phyloP scores from a whole-genome alignment of 1,284 basidiomycete genomes.

The Boletus semigastroideus region DNA sequence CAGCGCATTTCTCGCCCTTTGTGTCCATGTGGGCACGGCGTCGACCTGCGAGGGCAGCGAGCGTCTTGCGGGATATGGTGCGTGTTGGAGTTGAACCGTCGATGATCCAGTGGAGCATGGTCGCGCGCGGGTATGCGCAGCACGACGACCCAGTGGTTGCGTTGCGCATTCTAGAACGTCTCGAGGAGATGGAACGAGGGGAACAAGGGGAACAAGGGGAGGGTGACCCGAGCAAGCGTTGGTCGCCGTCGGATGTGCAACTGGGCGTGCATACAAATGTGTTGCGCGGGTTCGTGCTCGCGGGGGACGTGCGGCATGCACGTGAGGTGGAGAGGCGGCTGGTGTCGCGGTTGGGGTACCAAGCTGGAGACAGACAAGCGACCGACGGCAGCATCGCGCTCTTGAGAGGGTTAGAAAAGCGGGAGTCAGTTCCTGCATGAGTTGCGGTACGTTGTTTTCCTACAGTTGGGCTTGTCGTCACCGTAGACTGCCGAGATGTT shows the following conservation, averaged over 20 bases:
- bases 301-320: constrained; percentile 22
- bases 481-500: no score
- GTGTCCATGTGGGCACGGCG: constrained; percentile 20
- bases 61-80: constrained; percentile 38
- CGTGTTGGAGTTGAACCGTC: constrained; percentile 28
- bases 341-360: constrained; percentile 21
- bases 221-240: neutral
- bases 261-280: constrained; percentile 32
- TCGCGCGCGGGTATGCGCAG: constrained; percentile 19
- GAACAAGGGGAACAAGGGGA: no score
- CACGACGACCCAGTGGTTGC: constrained; percentile 19
- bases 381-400: constrained; percentile 27
- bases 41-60: constrained; percentile 15
- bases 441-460: no score
- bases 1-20: constrained; percentile 33
- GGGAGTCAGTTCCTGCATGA: neutral
- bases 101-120: constrained; percentile 27
- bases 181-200: constrained; percentile 9
- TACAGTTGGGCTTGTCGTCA: no score
- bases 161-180: constrained; percentile 25
- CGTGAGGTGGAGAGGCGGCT: constrained; percentile 28
- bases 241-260: constrained; percentile 7
- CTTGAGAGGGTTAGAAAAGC: constrained; percentile 21
- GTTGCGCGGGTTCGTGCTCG: constrained; percentile 31
- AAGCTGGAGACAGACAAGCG: constrained; percentile 12